Evolutionary conservation across 164 flowering plant genomes (phyloP), one percentile per base, ranked within the genome.

Genomic region (Vitis amurensis): DNA sequence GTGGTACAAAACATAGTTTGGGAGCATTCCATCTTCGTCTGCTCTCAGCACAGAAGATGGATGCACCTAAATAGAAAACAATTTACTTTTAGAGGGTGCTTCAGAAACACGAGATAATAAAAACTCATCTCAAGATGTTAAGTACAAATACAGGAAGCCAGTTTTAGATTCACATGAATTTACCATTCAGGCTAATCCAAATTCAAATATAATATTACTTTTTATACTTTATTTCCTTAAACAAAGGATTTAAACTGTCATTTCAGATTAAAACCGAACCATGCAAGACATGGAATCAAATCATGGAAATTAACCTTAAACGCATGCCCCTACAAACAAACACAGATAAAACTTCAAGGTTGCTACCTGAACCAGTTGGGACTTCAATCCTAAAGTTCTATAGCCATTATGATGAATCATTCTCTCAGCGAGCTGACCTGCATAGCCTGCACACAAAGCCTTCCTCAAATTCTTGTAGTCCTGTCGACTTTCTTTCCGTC

Each of bases 401-500:
- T 87, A 95, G 30, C 98, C 99, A 87, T 95, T 95, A 72, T 95
- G 99, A 69, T 82, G 94, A 67, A 88, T 70, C 96, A 87, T 90
- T 66, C 98, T 82, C 85, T 95, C 97, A 59, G 99, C 99, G 69
- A 95, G 92, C 80, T 93, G 97, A 75, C 78, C 86, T 63, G 92
- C 97, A 80, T 85, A 91, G 19, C 99, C 99, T 0, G 74, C 71
- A 64, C 90, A 89, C 52, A 95, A 72, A 73, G 98, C 91, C 84
- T 84, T 91, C 81, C 99, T 89, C 81, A 95, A 82, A 44, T 80
- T 85, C 71, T 66, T 86, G 73, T 93, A 93, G 27, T 80, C 88
- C 1, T 60, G 71, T 49, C 52, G 80, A 31, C 78, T 84, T 55
- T 84, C 88, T 66, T 67, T 86, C 69, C 77, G 13, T 65, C 84